Evolutionary conservation across 2,329 filamentous ascomycete genomes (phyloP).

Genomic region (Trichoderma semiorbis): DNA sequence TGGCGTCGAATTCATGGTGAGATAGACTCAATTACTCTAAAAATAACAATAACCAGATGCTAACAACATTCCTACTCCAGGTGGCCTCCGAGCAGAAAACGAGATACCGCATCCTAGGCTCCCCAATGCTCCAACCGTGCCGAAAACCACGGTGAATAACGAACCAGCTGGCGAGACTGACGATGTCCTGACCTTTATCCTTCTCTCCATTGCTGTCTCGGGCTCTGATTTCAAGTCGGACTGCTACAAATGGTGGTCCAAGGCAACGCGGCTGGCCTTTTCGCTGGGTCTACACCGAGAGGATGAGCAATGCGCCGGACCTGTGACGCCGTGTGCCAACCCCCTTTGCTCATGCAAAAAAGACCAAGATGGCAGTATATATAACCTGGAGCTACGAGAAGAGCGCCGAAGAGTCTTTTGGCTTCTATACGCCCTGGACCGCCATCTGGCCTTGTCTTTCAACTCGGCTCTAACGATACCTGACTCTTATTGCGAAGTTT

Average conservation of each 20-base stretch:
- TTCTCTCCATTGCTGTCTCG: slow-evolving; percentile 45
- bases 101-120: slow-evolving; percentile 29
- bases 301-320: slow-evolving; percentile 33
- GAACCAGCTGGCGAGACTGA: slow-evolving; percentile 37
- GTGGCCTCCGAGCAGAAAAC: slow-evolving; percentile 33
- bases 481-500: slow-evolving; percentile 45
- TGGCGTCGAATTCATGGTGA: slow-evolving; percentile 36
- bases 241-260: slow-evolving; percentile 46
- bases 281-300: slow-evolving; percentile 38
- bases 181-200: slow-evolving; percentile 43
- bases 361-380: slow-evolving; percentile 26
- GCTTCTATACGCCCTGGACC: slow-evolving; percentile 45
- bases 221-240: slow-evolving; percentile 48
- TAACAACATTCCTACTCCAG: slow-evolving; percentile 20
- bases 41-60: background rate
- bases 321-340: slow-evolving; percentile 31
- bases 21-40: background rate
- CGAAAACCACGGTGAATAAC: slow-evolving; percentile 32
- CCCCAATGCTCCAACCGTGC: slow-evolving; percentile 24
- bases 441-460: slow-evolving; percentile 46
- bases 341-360: slow-evolving; percentile 32
- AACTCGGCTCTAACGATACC: slow-evolving; percentile 43
- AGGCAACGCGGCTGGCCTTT: slow-evolving; percentile 38
- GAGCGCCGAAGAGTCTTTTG: slow-evolving; percentile 47
- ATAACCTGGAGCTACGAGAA: slow-evolving; percentile 41